phyloP scores from a whole-genome alignment of 495 filamentous ascomycete species.

The Penicillium pancosmium region DNA sequence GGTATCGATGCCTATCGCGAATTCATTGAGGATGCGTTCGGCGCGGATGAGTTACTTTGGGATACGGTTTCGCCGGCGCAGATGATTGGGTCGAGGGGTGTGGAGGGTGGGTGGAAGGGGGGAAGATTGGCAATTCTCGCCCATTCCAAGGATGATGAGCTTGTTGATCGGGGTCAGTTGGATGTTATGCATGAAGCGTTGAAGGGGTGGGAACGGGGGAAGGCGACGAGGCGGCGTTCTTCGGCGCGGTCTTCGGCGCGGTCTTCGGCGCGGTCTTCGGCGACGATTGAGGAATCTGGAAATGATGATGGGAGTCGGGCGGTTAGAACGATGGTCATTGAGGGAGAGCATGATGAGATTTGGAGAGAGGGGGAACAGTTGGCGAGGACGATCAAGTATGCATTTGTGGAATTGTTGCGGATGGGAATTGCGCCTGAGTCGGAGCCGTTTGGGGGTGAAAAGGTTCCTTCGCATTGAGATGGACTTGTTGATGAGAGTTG shows the following conservation, averaged over 20 bases:
- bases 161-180: conserved; percentile 59
- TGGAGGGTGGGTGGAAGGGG: conserved; percentile 42
- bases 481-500: too few relatives aligned
- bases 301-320: conserved; percentile 48
- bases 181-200: conserved; percentile 48
- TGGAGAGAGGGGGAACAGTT: conserved; percentile 57
- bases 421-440: conserved; percentile 29
- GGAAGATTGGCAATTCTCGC: conserved; percentile 58
- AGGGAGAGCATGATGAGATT: conserved; percentile 65
- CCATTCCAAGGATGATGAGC: conserved; percentile 61
- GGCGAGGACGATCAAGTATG: conserved; percentile 41
- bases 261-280: background rate
- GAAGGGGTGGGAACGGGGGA: conserved; percentile 30
- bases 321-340: conserved; percentile 44
- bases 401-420: conserved; percentile 34
- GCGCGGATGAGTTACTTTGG: conserved; percentile 53
- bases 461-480: background rate
- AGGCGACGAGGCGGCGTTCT: conserved; percentile 4
- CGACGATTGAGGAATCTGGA: conserved; percentile 19
- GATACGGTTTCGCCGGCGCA: conserved; percentile 53
- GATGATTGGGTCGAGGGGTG: conserved; percentile 33
- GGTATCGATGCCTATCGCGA: conserved; percentile 55
- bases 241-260: too few relatives aligned
- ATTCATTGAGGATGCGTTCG: conserved; percentile 68
- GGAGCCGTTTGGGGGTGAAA: background rate